phyloP scores from a whole-genome alignment of 2,329 filamentous ascomycete species.

The Trichoderma koningiopsis region DNA sequence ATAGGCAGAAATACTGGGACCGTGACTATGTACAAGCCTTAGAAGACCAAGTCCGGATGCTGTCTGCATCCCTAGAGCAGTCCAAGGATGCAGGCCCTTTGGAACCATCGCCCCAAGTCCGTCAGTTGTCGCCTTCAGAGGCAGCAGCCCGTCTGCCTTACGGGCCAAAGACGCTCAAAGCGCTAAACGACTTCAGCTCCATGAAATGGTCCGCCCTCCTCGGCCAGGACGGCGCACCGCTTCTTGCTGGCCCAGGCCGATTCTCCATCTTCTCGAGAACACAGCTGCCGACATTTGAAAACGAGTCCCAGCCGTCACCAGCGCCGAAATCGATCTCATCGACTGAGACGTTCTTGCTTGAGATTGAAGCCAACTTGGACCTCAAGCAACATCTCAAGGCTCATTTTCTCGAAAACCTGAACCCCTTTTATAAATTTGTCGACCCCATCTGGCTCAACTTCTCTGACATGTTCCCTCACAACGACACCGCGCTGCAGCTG shows the following conservation, averaged over 20 bases:
- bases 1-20: conserved; percentile 25
- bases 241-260: conserved; percentile 12
- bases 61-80: conserved; percentile 16
- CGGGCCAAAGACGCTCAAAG: conserved; percentile 7
- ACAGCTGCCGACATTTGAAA: conserved; percentile 24
- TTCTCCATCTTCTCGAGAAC: conserved; percentile 9
- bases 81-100: background rate
- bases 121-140: background rate
- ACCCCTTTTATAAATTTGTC: conserved; percentile 19
- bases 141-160: background rate
- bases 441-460: conserved; percentile 25
- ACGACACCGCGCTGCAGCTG: conserved; percentile 22
- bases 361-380: conserved; percentile 11
- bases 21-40: conserved; percentile 23
- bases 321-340: background rate
- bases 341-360: conserved; percentile 7
- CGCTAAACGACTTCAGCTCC: conserved; percentile 15
- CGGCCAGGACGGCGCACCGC: conserved; percentile 7
- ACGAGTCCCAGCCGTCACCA: background rate
- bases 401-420: conserved; percentile 17
- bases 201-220: conserved; percentile 12
- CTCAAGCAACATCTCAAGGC: conserved; percentile 24
- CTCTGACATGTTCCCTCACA: conserved; percentile 20
- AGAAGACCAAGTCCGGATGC: conserved; percentile 19
- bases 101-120: background rate